Percentiles rank a stretch among this genome's conserved stretches.
Conservation (phyloP, 2,329 filamentous ascomycete species). For the Trichoderma guizhouense region DNA sequence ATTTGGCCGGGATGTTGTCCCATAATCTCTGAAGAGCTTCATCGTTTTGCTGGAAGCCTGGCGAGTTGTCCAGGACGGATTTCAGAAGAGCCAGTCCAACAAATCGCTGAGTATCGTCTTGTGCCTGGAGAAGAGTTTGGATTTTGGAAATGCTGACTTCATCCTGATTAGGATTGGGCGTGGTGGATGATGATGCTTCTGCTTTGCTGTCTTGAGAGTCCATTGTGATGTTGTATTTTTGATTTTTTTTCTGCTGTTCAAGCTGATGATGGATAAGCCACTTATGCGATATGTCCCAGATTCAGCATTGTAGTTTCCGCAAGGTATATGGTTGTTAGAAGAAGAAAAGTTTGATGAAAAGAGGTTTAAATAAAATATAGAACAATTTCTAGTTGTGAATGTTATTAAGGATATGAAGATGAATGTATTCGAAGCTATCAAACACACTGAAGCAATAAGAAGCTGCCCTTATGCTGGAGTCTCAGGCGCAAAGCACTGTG, state of each 20-base stretch:
- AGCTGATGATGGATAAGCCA: background rate
- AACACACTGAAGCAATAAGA: background rate
- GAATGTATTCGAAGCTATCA: background rate
- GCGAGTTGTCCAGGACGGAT: conserved; percentile 60
- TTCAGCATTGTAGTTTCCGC: background rate
- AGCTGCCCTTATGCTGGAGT: background rate
- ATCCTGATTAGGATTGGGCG: conserved; percentile 17
- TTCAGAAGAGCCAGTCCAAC: conserved; percentile 65
- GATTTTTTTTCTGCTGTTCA: background rate
- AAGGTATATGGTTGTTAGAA: background rate
- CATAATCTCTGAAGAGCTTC: conserved; percentile 50
- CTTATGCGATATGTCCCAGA: background rate
- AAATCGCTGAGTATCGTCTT: conserved; percentile 66
- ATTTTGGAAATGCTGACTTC: conserved; percentile 43
- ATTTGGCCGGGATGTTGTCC: conserved; percentile 58
- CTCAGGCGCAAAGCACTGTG: background rate
- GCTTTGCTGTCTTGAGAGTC: background rate
- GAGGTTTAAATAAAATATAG: background rate
- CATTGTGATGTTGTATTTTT: background rate
- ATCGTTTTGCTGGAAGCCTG: conserved; percentile 48
- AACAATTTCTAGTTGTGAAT: background rate
- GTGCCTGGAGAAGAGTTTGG: conserved; percentile 52
- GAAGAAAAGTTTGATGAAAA: background rate
- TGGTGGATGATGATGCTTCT: background rate
- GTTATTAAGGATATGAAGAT: background rate